Evolutionary conservation across 2,329 filamentous ascomycete species (phyloP), one percentile per base, ranked within the genome.

Genomic region (Penicillium sp.): DNA sequence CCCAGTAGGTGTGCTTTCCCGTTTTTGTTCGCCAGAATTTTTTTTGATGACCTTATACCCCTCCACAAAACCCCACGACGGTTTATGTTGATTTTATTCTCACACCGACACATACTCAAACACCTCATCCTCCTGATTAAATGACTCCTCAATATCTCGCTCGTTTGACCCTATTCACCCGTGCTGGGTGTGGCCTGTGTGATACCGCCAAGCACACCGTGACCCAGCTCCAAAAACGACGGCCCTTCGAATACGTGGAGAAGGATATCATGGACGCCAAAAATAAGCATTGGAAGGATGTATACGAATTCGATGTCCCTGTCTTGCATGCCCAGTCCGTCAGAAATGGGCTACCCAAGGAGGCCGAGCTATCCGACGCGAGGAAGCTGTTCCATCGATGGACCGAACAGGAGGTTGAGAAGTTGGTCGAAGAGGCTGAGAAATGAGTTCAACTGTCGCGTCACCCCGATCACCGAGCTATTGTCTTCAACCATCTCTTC

Each of bases 251-350:
- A 57, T 87, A 86, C 68, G 65, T 78, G 2, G 85, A 88, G 70
- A 75, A 86, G 59, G 81, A 88, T 66, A 83, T 88, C 54, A 85
- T 87, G 81, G 77, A 76, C 3, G 71, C 78, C 0, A 77, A 73
- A 4, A 81, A 87, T 52, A 76, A 82, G 61, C 73, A 78, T 51
- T 88, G 86, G 86, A 87, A 81, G 66, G 75, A 80, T 58, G 72
- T 85, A 16, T 88, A 88, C 66, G 85, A 87, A 50, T 87, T 87
- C 60, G 86, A 88, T 66, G 85, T 85, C 3, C 86, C 86, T 0
- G 86, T 88, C 60, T 78, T 88, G 33, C 86, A 88, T 68, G 77
- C 87, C 43, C 83, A 81, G 37, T 82, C 70, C 70, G 76, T 69
- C 60, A 60, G 72, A 50, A 66, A 74, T 24, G 75, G 79, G 54